Evolutionary conservation across 129 eudicot genomes (phyloP).

Genomic region (Logfia minima): DNA sequence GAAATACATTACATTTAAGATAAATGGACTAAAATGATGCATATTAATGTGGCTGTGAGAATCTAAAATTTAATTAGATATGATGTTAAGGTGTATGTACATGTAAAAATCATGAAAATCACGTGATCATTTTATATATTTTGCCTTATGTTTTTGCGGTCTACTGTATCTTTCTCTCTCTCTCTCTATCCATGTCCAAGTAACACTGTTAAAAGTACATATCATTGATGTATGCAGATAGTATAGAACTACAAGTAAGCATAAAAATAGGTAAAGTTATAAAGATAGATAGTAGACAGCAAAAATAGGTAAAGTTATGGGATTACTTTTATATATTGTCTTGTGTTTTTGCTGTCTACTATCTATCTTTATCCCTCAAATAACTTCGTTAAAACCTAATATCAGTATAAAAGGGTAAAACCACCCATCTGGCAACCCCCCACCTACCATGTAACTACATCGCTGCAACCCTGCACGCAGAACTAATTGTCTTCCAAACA

Average conservation of each 20-base stretch:
- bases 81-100: not conserved
- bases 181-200: not conserved
- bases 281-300: too few species aligned
- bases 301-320: not conserved
- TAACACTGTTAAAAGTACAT: not conserved
- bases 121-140: too few species aligned
- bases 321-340: not conserved
- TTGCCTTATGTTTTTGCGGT: not conserved
- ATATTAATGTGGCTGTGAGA: not conserved
- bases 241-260: not conserved
- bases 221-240: not conserved
- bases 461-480: not conserved
- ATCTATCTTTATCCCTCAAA: not conserved
- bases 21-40: not conserved
- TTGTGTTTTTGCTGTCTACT: not conserved
- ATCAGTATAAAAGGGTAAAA: not conserved
- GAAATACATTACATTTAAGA: not conserved
- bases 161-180: not conserved
- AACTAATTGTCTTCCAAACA: not conserved
- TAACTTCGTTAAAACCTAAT: not conserved
- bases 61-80: not conserved
- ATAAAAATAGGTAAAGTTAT: not conserved
- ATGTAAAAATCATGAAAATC: not conserved
- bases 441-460: not conserved
- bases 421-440: too few species aligned